These are phyloP conservation scores for Petrea volubilis DNA, from an alignment of 257 asterid genomes.

Conservation along the genomic window DNA sequence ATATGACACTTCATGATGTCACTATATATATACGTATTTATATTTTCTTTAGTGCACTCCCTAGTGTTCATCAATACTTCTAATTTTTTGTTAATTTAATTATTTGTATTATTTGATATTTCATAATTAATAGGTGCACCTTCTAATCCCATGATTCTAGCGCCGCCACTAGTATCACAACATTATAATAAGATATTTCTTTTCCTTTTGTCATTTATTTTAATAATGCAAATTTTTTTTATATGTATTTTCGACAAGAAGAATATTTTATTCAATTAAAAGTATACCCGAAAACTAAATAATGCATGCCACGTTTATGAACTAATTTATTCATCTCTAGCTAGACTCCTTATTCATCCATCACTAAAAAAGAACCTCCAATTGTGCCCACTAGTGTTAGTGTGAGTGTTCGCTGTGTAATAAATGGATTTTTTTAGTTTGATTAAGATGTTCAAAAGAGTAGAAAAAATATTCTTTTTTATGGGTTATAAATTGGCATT, in stretches of 20 bases:
- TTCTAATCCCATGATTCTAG: too few species aligned
- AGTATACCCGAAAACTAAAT: conserved; percentile 25
- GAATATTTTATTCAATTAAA: conserved; percentile 25
- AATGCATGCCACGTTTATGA: conserved; percentile 37
- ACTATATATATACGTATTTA: too few species aligned
- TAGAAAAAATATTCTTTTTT: conserved; percentile 21
- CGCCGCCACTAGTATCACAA: too few species aligned
- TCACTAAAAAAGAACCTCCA: conserved; percentile 21
- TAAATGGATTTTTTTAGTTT: conserved; percentile 13
- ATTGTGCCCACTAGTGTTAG: conserved; percentile 37
- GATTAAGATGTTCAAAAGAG: conserved; percentile 17
- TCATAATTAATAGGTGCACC: too few species aligned
- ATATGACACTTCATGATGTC: too few species aligned
- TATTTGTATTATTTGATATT: too few species aligned
- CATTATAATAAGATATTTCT: background rate
- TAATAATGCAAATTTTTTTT: conserved; percentile 2
- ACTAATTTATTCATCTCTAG: background rate
- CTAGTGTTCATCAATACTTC: too few species aligned
- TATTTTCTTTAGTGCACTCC: too few species aligned
- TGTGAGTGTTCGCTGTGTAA: too few species aligned
- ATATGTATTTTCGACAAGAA: conserved; percentile 6
- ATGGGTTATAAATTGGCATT: conserved; percentile 21
- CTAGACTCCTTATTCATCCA: background rate
- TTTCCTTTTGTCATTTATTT: background rate
- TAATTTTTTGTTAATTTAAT: too few species aligned